Conservation (phyloP, 148 eudicot genomes). For the Arctostaphylos glauca region DNA sequence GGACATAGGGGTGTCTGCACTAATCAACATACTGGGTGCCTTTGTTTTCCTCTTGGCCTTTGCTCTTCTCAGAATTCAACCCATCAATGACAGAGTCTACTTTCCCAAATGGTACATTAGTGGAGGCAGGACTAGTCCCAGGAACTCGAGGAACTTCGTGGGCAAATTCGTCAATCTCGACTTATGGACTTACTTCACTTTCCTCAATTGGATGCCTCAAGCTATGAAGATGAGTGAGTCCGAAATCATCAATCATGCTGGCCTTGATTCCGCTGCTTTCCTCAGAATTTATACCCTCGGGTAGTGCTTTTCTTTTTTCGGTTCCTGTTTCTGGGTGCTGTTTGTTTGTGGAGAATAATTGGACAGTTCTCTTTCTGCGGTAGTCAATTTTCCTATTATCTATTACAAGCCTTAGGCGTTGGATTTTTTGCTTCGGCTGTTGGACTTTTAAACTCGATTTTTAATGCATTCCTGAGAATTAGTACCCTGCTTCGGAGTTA, state of each 20-base stretch:
- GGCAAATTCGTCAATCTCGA: constrained; percentile 79
- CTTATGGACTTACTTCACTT: constrained; percentile 67
- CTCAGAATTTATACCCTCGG: constrained; percentile 87
- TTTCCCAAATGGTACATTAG: constrained; percentile 87
- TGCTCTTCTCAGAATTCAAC: constrained; percentile 87
- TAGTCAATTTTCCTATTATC: neutral
- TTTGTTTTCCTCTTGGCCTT: constrained; percentile 85
- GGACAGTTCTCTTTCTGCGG: constrained; percentile 5
- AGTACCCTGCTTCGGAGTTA: neutral
- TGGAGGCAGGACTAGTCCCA: constrained; percentile 61
- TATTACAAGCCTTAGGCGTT: neutral
- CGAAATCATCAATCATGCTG: constrained; percentile 78
- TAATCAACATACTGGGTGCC: constrained; percentile 68
- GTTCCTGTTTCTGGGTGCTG: neutral
- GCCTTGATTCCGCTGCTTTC: constrained; percentile 93
- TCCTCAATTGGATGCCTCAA: constrained; percentile 97
- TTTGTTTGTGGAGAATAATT: neutral
- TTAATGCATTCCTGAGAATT: neutral
- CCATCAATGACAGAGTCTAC: constrained; percentile 90
- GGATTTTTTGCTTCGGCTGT: neutral
- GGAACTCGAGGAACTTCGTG: constrained; percentile 48
- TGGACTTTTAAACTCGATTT: neutral
- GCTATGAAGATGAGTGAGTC: constrained; percentile 75
- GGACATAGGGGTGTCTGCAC: constrained; percentile 92
- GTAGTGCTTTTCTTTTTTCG: constrained; percentile 29